Evolutionary conservation across 768 basidiomycete genomes (phyloP).

Genomic region (Mycena epipterygia): DNA sequence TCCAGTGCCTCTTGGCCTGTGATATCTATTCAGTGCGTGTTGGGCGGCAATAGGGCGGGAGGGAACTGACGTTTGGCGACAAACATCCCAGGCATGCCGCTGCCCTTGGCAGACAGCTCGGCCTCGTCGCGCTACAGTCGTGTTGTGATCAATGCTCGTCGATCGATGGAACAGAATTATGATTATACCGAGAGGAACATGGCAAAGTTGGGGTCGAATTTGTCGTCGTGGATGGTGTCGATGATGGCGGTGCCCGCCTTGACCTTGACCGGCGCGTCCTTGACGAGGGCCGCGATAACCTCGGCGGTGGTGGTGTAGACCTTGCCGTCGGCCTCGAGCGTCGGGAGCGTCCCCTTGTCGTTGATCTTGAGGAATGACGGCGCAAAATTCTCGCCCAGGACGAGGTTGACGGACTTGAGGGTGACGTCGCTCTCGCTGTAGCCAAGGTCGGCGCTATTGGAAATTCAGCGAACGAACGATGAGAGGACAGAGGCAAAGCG

Average conservation of each 20-base stretch:
- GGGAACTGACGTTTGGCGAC: slow-evolving; percentile 54
- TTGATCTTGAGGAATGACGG: slow-evolving; percentile 62
- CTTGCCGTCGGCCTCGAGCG: slow-evolving; percentile 51
- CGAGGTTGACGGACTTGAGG: slow-evolving; percentile 54
- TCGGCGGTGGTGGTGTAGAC: slow-evolving; percentile 55
- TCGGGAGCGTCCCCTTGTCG: slow-evolving; percentile 59
- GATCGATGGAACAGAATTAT: neutral
- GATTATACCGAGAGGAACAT: slow-evolving; percentile 53
- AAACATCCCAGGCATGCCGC: slow-evolving; percentile 50
- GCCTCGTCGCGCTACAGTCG: slow-evolving; percentile 61
- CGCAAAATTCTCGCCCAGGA: slow-evolving; percentile 62
- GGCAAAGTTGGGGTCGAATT: slow-evolving; percentile 67
- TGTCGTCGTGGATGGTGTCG: slow-evolving; percentile 58
- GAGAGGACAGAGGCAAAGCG: neutral
- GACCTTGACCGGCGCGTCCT: slow-evolving; percentile 53
- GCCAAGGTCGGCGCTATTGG: slow-evolving; percentile 53
- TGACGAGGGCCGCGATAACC: slow-evolving; percentile 57
- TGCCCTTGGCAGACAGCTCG: slow-evolving; percentile 56
- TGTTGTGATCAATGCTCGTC: neutral
- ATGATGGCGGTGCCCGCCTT: slow-evolving; percentile 52
- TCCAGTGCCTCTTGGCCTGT: slow-evolving; percentile 60
- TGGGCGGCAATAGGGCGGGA: neutral
- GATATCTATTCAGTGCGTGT: neutral
- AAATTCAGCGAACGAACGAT: neutral
- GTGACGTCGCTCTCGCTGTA: slow-evolving; percentile 53